phyloP scores from a whole-genome alignment of 352 stramenopile species.

The Lagenidium sp. region DNA sequence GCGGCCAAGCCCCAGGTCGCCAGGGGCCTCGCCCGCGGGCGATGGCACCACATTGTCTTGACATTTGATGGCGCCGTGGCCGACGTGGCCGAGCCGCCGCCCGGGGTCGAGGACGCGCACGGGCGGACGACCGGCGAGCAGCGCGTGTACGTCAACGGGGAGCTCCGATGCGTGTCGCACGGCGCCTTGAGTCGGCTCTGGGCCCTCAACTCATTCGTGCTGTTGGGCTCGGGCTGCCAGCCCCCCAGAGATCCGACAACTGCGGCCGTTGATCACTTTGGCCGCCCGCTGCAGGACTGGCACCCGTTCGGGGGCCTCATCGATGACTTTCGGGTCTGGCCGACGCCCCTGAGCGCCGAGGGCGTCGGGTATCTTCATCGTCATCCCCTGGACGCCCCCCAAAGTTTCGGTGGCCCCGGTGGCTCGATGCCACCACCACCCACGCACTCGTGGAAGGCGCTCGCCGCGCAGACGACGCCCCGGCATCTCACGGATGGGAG shows the following conservation, averaged over 20 bases:
- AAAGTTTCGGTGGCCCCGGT: background rate
- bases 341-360: background rate
- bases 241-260: background rate
- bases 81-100: background rate
- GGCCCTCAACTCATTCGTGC: slow-evolving; percentile 13
- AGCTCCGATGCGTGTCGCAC: slow-evolving; percentile 4
- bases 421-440: background rate
- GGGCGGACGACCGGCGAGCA: slow-evolving; percentile 11
- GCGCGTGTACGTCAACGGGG: slow-evolving; percentile 27
- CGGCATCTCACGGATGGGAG: slow-evolving; percentile 6
- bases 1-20: slow-evolving; percentile 4
- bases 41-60: slow-evolving; percentile 36
- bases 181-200: slow-evolving; percentile 13
- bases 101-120: slow-evolving; percentile 1
- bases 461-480: slow-evolving; percentile 1
- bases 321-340: slow-evolving; percentile 12
- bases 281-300: too few relatives aligned
- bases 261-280: too few relatives aligned
- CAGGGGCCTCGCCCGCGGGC: slow-evolving; percentile 12
- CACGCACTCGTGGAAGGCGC: slow-evolving; percentile 9
- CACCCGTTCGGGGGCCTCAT: slow-evolving; percentile 10
- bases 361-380: too few relatives aligned
- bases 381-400: too few relatives aligned
- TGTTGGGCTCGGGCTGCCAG: slow-evolving; percentile 12
- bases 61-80: slow-evolving; percentile 16